These are phyloP conservation scores for Moricandia arvensis DNA, from an alignment of 345 rosid species.

Conservation along the genomic window DNA sequence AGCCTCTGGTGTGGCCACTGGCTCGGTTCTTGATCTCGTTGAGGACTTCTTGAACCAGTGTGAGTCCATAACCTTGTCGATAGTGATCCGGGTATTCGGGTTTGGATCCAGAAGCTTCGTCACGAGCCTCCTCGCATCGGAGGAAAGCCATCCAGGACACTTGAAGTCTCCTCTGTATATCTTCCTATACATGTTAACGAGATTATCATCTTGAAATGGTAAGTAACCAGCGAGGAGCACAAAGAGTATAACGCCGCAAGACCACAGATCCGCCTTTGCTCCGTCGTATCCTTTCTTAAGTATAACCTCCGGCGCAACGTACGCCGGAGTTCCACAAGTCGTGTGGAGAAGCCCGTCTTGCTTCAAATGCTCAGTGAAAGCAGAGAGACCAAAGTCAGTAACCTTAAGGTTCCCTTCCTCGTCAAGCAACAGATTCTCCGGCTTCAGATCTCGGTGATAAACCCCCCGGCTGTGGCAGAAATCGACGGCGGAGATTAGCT, in stretches of 20 bases:
- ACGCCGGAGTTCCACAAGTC: slow-evolving; percentile 90
- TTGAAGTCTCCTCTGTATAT: slow-evolving; percentile 87
- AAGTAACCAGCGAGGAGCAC: slow-evolving; percentile 87
- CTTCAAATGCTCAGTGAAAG: slow-evolving; percentile 70
- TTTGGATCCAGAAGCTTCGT: slow-evolving; percentile 86
- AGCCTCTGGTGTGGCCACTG: slow-evolving; percentile 18
- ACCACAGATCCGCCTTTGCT: slow-evolving; percentile 88
- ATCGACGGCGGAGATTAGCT: slow-evolving; percentile 77
- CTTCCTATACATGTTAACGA: slow-evolving; percentile 82
- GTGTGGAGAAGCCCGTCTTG: slow-evolving; percentile 82
- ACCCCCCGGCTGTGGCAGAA: slow-evolving; percentile 95
- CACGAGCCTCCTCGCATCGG: slow-evolving; percentile 72
- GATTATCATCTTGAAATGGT: slow-evolving; percentile 81
- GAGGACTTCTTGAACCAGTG: slow-evolving; percentile 68
- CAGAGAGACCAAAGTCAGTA: slow-evolving; percentile 85
- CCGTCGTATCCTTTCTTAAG: slow-evolving; percentile 87
- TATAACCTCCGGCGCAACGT: slow-evolving; percentile 91
- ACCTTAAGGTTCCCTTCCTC: slow-evolving; percentile 79
- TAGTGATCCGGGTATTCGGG: slow-evolving; percentile 56
- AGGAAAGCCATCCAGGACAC: slow-evolving; percentile 82
- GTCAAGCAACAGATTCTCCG: slow-evolving; percentile 70
- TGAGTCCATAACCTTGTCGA: slow-evolving; percentile 63
- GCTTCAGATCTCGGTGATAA: slow-evolving; percentile 86
- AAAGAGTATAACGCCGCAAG: slow-evolving; percentile 86
- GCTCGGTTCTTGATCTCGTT: slow-evolving; percentile 36